Percentiles rank a stretch among this genome's conserved stretches.
phyloP scores from a whole-genome alignment of 2,329 filamentous ascomycete genomes.

The Westerdykella sp. region DNA sequence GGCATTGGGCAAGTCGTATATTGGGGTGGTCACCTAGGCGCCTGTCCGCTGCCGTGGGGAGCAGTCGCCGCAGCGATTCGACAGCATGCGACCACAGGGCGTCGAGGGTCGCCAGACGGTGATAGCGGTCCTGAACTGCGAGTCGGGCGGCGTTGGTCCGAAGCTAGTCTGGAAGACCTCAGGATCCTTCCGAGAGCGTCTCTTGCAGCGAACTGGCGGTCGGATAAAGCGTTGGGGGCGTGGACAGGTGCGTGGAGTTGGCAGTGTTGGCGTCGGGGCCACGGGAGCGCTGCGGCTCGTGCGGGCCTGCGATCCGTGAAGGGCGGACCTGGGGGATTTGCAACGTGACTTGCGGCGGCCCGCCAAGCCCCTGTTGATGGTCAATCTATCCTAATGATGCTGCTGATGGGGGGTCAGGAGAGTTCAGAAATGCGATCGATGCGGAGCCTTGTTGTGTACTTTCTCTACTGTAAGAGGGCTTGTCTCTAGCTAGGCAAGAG shows the following conservation, averaged over 20 bases:
- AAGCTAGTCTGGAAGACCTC: constrained; percentile 21
- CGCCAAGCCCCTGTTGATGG: constrained; percentile 18
- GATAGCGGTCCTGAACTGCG: constrained; percentile 32
- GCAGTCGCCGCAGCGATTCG: constrained; percentile 20
- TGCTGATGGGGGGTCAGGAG: neutral
- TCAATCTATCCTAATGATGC: constrained; percentile 10
- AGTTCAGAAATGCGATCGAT: neutral
- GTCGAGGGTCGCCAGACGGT: constrained; percentile 14
- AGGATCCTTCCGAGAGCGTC: constrained; percentile 2
- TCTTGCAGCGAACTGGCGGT: constrained; percentile 19
- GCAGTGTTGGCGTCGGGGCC: constrained; percentile 23
- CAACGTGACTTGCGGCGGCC: constrained; percentile 19
- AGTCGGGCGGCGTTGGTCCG: constrained; percentile 17
- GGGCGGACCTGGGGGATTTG: constrained; percentile 6
- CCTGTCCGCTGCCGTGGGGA: constrained; percentile 15
- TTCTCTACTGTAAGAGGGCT: too few species aligned
- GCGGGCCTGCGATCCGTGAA: constrained; percentile 22
- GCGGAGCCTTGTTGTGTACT: constrained; percentile 1
- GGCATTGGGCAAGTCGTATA: constrained; percentile 15
- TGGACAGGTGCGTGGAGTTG: constrained; percentile 9
- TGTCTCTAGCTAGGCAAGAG: too few species aligned
- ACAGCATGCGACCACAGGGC: constrained; percentile 3
- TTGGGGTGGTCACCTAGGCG: constrained; percentile 16
- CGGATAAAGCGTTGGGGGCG: constrained; percentile 31
- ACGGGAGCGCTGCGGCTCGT: constrained; percentile 21